These are phyloP conservation scores for Helianthus tuberosus DNA, from an alignment of 129 eudicot species.

Conservation along the genomic window DNA sequence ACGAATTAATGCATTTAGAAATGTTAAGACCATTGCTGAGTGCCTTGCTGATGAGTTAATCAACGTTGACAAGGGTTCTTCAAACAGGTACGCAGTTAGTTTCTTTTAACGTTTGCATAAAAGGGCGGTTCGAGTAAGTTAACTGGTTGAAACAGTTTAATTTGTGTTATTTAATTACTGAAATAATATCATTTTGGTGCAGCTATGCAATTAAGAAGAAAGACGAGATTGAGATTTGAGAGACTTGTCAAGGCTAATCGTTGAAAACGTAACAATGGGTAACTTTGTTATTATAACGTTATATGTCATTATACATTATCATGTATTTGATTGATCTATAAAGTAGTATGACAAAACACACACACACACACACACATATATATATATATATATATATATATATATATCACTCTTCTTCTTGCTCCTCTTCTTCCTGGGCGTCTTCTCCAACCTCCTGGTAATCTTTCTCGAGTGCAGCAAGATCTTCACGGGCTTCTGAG, in stretches of 20 bases:
- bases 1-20: conserved; percentile 48
- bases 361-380: no score
- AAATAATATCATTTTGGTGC: neutral
- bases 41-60: conserved; percentile 78
- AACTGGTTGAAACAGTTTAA: neutral
- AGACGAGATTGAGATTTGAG: conserved; percentile 68
- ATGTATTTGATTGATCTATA: neutral
- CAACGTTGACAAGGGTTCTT: conserved; percentile 78
- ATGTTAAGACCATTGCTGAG: conserved; percentile 64
- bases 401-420: conserved; percentile 47
- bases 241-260: conserved; percentile 72
- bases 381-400: no score
- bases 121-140: no score
- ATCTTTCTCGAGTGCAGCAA: conserved; percentile 77
- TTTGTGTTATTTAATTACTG: neutral
- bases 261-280: neutral
- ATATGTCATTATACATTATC: no score
- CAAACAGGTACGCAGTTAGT: conserved; percentile 52
- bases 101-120: no score
- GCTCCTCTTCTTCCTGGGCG: conserved; percentile 57
- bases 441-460: conserved; percentile 73
- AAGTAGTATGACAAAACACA: neutral
- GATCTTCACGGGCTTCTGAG: conserved; percentile 87
- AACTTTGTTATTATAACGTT: no score
- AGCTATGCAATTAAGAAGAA: conserved; percentile 53